These are phyloP conservation scores for Amanita rubescens DNA, from an alignment of 768 basidiomycete genomes.

Conservation along the genomic window DNA sequence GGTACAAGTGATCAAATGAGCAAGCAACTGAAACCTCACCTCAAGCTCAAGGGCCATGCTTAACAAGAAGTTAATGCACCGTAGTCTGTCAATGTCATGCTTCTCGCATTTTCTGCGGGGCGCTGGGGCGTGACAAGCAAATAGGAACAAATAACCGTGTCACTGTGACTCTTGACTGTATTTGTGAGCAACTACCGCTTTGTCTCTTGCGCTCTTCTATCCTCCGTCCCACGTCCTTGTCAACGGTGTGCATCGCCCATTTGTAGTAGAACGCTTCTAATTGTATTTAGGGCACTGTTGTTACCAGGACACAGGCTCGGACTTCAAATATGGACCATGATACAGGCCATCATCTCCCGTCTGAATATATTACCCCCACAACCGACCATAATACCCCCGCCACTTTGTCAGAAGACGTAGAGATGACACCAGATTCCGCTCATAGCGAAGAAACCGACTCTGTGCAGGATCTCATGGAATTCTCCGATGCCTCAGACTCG, in stretches of 20 bases:
- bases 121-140: background rate
- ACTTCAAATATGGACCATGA: background rate
- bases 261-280: background rate
- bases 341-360: background rate
- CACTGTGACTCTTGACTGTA: background rate
- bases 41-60: background rate
- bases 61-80: background rate
- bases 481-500: background rate
- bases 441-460: slow-evolving; percentile 19
- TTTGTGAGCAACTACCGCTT: background rate
- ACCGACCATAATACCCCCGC: background rate
- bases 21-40: background rate
- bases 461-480: slow-evolving; percentile 21
- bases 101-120: background rate
- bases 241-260: background rate
- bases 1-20: background rate
- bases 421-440: background rate
- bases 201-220: background rate
- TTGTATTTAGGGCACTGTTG: background rate
- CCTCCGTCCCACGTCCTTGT: background rate
- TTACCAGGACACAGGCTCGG: background rate
- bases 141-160: background rate
- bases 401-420: background rate
- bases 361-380: background rate
- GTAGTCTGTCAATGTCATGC: background rate